Percentiles rank a stretch among this genome's conserved stretches.
Evolutionary conservation across 306 rosid species (phyloP).

Genomic region (Astragalus glycyphyllos): DNA sequence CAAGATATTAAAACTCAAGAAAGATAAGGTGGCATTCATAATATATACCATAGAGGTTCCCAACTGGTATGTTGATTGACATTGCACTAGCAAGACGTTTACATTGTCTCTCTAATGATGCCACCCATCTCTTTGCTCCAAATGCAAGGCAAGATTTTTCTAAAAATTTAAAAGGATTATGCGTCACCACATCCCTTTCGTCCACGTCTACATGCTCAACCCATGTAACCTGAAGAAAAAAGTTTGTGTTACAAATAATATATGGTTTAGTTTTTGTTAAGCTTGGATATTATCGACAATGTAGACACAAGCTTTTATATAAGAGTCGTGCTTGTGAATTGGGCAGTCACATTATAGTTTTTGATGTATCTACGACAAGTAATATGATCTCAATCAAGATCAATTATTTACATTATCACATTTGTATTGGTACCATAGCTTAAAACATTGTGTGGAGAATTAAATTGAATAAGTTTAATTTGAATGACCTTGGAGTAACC

Average conservation of each 20-base stretch:
- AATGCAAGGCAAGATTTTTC: constrained; percentile 73
- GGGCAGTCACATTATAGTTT: too few species aligned
- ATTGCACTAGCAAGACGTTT: constrained; percentile 77
- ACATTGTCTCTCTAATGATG: constrained; percentile 75
- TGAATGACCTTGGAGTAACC: constrained; percentile 71
- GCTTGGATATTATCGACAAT: too few species aligned
- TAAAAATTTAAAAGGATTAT: constrained; percentile 56
- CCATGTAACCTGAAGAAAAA: constrained; percentile 68
- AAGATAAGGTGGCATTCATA: background rate
- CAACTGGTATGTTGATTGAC: constrained; percentile 65
- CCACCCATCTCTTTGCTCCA: constrained; percentile 89
- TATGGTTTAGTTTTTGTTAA: too few species aligned
- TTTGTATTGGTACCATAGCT: too few species aligned
- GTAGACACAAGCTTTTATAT: too few species aligned
- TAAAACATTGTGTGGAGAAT: background rate
- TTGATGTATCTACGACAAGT: too few species aligned
- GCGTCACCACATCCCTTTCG: constrained; percentile 49
- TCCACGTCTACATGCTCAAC: constrained; percentile 88
- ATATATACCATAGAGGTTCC: constrained; percentile 62
- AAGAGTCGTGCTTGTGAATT: too few species aligned
- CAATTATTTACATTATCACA: too few species aligned
- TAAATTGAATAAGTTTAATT: background rate
- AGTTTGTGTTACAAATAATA: constrained; percentile 6
- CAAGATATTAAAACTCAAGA: too few species aligned
- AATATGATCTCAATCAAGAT: too few species aligned